These are phyloP conservation scores for Biscutella auriculata DNA, from an alignment of 441 rosid genomes.

Conservation along the genomic window DNA sequence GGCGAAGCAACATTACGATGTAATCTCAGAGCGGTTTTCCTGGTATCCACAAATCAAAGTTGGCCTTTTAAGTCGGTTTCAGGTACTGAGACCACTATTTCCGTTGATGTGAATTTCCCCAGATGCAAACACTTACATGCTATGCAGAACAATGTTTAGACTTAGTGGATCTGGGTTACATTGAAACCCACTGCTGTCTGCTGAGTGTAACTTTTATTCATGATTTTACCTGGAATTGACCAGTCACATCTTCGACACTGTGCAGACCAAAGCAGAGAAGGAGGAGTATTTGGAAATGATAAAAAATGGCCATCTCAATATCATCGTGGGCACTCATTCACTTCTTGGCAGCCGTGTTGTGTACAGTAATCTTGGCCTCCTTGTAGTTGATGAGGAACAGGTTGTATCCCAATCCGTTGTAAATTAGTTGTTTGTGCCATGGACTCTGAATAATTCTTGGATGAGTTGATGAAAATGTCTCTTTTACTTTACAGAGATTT, in stretches of 20 bases:
- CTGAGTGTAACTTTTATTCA: conserved; percentile 10
- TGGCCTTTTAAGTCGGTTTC: conserved; percentile 88
- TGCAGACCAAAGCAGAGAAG: conserved; percentile 81
- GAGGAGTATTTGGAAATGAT: conserved; percentile 66
- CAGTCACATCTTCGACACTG: conserved; percentile 17
- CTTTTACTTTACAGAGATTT: conserved; percentile 55
- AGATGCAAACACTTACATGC: background rate
- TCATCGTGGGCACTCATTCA: conserved; percentile 91
- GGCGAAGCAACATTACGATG: conserved; percentile 93
- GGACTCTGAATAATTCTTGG: conserved; percentile 12
- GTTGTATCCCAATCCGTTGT: conserved; percentile 31
- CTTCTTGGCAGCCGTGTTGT: conserved; percentile 94
- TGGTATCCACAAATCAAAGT: conserved; percentile 47
- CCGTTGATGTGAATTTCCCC: background rate
- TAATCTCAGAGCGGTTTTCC: conserved; percentile 70
- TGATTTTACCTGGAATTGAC: conserved; percentile 5
- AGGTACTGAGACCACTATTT: conserved; percentile 38
- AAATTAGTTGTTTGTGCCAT: conserved; percentile 9
- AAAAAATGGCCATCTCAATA: conserved; percentile 61
- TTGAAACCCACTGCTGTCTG: background rate
- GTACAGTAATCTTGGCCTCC: conserved; percentile 86
- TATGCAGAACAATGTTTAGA: background rate
- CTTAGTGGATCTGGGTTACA: background rate
- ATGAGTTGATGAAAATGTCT: conserved; percentile 19
- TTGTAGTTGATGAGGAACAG: conserved; percentile 99